Conservation (phyloP, 1,284 basidiomycete species). For the Irpex sp. region DNA sequence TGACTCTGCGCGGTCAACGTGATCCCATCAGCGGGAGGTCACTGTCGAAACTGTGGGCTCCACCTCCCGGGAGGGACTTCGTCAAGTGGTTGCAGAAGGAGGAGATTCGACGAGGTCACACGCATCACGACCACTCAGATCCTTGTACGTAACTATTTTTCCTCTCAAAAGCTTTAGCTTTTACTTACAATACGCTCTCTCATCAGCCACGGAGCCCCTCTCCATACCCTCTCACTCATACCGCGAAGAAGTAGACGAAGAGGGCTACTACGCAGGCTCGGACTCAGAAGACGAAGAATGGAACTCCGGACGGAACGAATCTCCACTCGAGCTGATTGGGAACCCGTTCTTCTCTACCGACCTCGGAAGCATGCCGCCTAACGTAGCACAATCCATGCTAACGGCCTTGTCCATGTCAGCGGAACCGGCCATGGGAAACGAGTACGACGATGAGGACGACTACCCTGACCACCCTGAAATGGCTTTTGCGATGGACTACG, state of each 20-base stretch:
- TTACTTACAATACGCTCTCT: not conserved
- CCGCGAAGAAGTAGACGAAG: not conserved
- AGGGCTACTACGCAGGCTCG: not conserved
- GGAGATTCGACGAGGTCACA: slow-evolving; percentile 11
- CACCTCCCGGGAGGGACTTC: slow-evolving; percentile 20
- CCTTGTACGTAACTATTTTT: not conserved
- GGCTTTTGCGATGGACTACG: not conserved
- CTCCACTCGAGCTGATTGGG: not conserved
- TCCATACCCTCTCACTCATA: not conserved
- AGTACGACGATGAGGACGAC: not conserved
- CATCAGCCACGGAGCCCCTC: not conserved
- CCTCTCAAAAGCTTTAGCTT: not conserved
- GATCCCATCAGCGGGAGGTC: not conserved
- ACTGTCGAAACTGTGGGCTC: slow-evolving; percentile 18
- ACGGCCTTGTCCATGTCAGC: not conserved
- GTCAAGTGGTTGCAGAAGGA: slow-evolving; percentile 23
- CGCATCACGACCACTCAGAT: not conserved
- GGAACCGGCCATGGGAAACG: not conserved
- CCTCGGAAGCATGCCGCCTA: not conserved
- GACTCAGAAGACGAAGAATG: not conserved
- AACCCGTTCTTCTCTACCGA: not conserved
- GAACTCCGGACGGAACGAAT: not conserved
- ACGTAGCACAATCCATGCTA: not conserved
- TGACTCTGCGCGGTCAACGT: slow-evolving; percentile 17
- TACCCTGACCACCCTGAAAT: not conserved